These are phyloP conservation scores for Bocquillonia castaneifolia DNA, from an alignment of 441 rosid genomes.

Conservation along the genomic window DNA sequence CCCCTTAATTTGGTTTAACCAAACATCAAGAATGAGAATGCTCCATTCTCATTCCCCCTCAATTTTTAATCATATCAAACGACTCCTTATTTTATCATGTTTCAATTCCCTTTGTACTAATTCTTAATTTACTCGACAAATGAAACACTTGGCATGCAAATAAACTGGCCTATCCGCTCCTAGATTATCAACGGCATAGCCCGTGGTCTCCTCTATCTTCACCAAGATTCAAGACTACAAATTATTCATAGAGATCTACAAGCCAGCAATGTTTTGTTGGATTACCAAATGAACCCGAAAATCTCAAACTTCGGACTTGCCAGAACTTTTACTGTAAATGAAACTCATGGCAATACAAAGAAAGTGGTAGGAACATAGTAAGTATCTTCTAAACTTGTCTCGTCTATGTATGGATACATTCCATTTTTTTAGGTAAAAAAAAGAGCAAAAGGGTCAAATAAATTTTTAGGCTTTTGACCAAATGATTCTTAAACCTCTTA, in stretches of 20 bases:
- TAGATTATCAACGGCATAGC: conserved; percentile 34
- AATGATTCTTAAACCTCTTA: no score
- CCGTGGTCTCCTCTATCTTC: conserved; percentile 40
- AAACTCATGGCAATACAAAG: conserved; percentile 10
- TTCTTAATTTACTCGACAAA: conserved; percentile 5
- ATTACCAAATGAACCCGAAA: not conserved
- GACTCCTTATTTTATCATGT: not conserved
- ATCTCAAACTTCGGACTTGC: not conserved
- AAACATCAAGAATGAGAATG: no score
- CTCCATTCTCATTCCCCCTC: no score
- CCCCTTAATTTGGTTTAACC: no score
- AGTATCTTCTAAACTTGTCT: no score
- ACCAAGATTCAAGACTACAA: conserved; percentile 38
- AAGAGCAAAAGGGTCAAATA: no score
- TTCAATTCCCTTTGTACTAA: not conserved
- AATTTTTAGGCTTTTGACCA: no score
- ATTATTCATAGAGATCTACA: conserved; percentile 10
- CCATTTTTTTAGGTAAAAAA: no score
- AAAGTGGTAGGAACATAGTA: conserved; percentile 14
- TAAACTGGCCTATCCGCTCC: conserved; percentile 29
- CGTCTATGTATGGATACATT: no score
- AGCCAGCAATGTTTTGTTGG: conserved; percentile 8
- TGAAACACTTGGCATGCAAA: not conserved
- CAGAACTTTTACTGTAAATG: conserved; percentile 8
- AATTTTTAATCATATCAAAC: not conserved